These are phyloP conservation scores for Podospora bellae-mahoneyi DNA, from an alignment of 495 filamentous ascomycete genomes.

Conservation along the genomic window DNA sequence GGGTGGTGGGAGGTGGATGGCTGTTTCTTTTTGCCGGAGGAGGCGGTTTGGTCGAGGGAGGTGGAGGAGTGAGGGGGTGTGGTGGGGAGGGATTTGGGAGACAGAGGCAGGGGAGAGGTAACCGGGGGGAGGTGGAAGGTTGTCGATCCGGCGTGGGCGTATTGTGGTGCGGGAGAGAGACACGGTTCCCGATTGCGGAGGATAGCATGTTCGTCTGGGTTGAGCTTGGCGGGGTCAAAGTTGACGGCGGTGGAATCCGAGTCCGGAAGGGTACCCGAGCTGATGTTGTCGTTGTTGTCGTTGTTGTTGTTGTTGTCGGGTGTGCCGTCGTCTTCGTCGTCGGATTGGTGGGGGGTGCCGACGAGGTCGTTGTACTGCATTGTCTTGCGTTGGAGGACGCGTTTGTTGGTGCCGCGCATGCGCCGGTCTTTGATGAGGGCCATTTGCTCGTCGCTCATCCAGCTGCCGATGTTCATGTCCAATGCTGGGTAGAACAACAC, in stretches of 20 bases:
- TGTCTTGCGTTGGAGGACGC: conserved; percentile 73
- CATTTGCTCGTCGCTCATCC: conserved; percentile 99
- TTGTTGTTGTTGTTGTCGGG: conserved; percentile 11
- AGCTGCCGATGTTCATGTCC: conserved; percentile 96
- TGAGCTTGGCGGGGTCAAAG: background rate
- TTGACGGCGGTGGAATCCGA: background rate
- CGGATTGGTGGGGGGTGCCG: conserved; percentile 64
- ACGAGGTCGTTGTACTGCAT: conserved; percentile 55
- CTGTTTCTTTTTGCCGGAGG: conserved; percentile 11
- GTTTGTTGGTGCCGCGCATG: conserved; percentile 69
- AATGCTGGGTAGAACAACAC: conserved; percentile 85
- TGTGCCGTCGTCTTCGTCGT: conserved; percentile 53
- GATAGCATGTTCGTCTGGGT: conserved; percentile 14
- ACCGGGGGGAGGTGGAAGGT: conserved; percentile 33
- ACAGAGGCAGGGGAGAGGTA: conserved; percentile 10
- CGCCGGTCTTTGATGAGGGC: conserved; percentile 81
- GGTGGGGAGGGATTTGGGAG: background rate
- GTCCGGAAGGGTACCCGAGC: conserved; percentile 20
- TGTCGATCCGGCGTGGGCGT: conserved; percentile 40
- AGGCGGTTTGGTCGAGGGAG: conserved; percentile 4
- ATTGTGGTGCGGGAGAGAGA: conserved; percentile 41
- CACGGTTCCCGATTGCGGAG: background rate
- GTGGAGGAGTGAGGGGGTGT: conserved; percentile 16
- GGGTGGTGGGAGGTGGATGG: conserved; percentile 47
- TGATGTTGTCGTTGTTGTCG: background rate